Evolutionary conservation across 2,329 filamentous ascomycete species (phyloP).

Genomic region (Lasiodiplodia citricola): DNA sequence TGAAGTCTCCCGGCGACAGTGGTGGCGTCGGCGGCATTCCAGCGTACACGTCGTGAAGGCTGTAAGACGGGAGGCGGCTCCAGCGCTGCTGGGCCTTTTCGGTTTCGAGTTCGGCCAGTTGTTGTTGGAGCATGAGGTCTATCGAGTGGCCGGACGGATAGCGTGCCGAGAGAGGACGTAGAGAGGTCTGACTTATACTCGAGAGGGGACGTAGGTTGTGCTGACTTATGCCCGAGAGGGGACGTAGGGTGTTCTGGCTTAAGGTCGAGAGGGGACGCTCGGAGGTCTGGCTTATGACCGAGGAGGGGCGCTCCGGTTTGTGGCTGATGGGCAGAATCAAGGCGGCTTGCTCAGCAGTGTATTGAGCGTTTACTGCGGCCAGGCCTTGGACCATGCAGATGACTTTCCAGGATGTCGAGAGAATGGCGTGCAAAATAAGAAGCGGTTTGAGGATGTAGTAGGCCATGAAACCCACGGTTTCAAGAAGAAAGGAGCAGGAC

Average conservation of each 20-base stretch:
- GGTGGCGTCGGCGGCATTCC: background rate
- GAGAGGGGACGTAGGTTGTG: too few relatives aligned
- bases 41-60: background rate
- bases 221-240: too few relatives aligned
- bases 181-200: background rate
- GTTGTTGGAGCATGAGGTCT: background rate
- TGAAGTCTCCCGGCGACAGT: background rate
- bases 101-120: background rate
- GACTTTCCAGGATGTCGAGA: background rate
- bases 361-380: background rate
- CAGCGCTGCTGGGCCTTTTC: background rate
- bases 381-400: background rate
- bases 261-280: background rate
- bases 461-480: background rate
- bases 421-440: conserved; percentile 9
- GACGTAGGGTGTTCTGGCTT: too few relatives aligned
- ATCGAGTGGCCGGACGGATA: background rate
- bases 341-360: background rate
- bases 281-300: background rate
- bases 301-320: too few relatives aligned
- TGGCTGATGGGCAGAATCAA: background rate
- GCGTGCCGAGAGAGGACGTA: background rate
- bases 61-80: background rate
- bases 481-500: background rate
- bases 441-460: conserved; percentile 9